A percentile compares a stretch with the other conserved stretches of the same genome.
These are phyloP conservation scores for Stellera chamaejasme DNA, from an alignment of 345 rosid genomes.

Conservation along the genomic window DNA sequence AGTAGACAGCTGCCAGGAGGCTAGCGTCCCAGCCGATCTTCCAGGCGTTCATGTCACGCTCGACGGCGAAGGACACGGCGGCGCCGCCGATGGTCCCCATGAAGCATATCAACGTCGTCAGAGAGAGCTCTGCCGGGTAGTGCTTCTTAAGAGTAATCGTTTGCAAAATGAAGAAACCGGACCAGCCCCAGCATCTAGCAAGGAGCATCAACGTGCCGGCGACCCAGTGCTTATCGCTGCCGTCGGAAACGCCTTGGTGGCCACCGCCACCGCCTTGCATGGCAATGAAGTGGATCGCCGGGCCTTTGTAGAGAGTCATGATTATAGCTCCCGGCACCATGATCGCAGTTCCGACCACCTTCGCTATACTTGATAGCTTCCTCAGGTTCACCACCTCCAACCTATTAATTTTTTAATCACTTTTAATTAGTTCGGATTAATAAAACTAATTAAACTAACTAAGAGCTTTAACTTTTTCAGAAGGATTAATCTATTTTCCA, in stretches of 20 bases:
- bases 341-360: slow-evolving; percentile 66
- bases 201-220: slow-evolving; percentile 63
- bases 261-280: slow-evolving; percentile 15
- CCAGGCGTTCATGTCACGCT: slow-evolving; percentile 74
- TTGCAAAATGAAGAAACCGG: slow-evolving; percentile 83
- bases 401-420: slow-evolving; percentile 23
- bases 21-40: slow-evolving; percentile 65
- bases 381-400: slow-evolving; percentile 59
- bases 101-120: slow-evolving; percentile 69
- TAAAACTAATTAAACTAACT: background rate
- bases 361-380: slow-evolving; percentile 60
- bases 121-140: slow-evolving; percentile 86
- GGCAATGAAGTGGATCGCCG: slow-evolving; percentile 42
- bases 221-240: slow-evolving; percentile 45
- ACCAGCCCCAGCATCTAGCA: slow-evolving; percentile 58
- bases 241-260: slow-evolving; percentile 24
- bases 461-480: too few species aligned
- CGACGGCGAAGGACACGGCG: slow-evolving; percentile 48
- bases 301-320: slow-evolving; percentile 94
- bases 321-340: slow-evolving; percentile 81
- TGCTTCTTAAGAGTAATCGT: slow-evolving; percentile 70
- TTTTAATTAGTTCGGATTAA: background rate
- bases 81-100: slow-evolving; percentile 76
- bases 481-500: background rate
- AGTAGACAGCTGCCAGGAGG: slow-evolving; percentile 69